Evolutionary conservation across 2,329 filamentous ascomycete genomes (phyloP), one percentile per base, ranked within the genome.

Genomic region (Colletotrichum truncatum): DNA sequence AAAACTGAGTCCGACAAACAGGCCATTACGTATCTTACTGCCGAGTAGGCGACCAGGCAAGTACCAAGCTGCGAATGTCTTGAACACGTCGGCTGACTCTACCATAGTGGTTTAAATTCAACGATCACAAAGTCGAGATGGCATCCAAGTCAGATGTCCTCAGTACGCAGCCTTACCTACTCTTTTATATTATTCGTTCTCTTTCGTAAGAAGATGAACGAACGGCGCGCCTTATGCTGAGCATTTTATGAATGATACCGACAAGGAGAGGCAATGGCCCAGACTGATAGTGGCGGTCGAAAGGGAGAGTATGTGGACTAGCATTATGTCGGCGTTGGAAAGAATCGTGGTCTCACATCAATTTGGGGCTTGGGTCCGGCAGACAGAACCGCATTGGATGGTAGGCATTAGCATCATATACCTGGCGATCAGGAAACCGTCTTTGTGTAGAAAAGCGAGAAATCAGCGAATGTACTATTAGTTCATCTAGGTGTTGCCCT

Each of bases 21-120:
- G 80, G 93, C 7, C 93, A 97, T 74, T 97, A 97, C 73, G 89
- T 94, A 61, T 93, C 91, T n/a, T 98, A 97, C 76, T 94, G 92
- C 65, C 84, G 93, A 48, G 91, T 95, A 64, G 92, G 90, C 4
- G 91, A 93, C 59, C 88, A 92, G 82, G 87, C 87, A 76, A 67
- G 82, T 74, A 12, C 6, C 14, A 18, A 11, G 11, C 7, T 6
- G 4, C 36, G 8, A 10, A 10, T 10, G n/a, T 14, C 12, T 11
- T 5, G 32, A 30, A 48, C 16, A n/a, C 28, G 39, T 30, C 28
- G 28, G 28, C 78, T 80, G 70, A 66, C 71, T 49, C 43, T 34
- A 8, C 38, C 25, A 2, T 70, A 97, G 86, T 98, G 95, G 95
- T 97, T 97, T 77, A 89, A 93, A 59, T 98, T 98, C 79, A 97